phyloP scores from a whole-genome alignment of 2,329 filamentous ascomycete genomes.

The Claviceps purpurea region DNA sequence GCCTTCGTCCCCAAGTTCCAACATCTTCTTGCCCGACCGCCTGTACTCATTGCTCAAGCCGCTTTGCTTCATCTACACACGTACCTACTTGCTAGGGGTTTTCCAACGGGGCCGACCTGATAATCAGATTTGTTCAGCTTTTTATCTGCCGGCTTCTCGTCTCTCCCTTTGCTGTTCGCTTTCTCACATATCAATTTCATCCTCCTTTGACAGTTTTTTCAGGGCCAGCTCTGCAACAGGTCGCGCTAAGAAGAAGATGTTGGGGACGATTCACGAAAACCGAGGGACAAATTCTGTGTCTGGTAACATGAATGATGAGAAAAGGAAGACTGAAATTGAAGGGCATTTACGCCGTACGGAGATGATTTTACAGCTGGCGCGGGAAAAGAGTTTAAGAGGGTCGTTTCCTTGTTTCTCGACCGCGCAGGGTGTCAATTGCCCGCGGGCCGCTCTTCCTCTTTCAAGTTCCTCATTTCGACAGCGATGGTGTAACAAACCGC shows the following conservation, averaged over 20 bases:
- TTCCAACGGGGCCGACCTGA: neutral
- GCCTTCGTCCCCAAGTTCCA: neutral
- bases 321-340: neutral
- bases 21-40: neutral
- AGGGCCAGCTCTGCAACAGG: constrained; percentile 10
- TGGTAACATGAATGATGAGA: neutral
- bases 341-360: neutral
- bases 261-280: constrained; percentile 11
- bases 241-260: constrained; percentile 9
- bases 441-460: constrained; percentile 15
- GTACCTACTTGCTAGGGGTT: too few species aligned
- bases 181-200: neutral
- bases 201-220: constrained; percentile 2
- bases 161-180: neutral
- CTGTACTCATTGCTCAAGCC: neutral
- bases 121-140: neutral
- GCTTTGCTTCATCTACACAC: neutral
- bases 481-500: constrained; percentile 9
- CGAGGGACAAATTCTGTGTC: constrained; percentile 11
- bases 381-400: constrained; percentile 5
- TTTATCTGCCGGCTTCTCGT: neutral
- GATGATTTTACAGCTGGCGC: neutral
- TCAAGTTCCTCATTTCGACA: neutral
- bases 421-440: constrained; percentile 25
- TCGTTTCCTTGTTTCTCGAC: constrained; percentile 11